These are phyloP conservation scores for Jacaranda copaia DNA, from an alignment of 257 asterid species.

Conservation along the genomic window DNA sequence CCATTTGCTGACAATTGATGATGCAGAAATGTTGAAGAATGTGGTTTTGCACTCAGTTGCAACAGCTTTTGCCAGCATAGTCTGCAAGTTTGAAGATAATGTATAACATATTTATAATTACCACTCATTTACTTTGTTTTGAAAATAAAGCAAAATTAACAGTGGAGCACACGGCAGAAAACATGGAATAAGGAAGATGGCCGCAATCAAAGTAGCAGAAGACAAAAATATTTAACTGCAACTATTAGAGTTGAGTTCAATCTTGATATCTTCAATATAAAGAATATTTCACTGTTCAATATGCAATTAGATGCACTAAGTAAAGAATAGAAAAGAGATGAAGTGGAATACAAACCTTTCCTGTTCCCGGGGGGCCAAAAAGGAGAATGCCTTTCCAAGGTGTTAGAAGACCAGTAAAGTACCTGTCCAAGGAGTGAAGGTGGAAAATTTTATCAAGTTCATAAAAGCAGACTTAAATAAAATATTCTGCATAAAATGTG, in stretches of 20 bases:
- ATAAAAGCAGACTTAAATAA: slow-evolving; percentile 16
- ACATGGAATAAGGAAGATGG: slow-evolving; percentile 19
- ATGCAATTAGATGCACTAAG: slow-evolving; percentile 16
- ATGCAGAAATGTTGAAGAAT: slow-evolving; percentile 97
- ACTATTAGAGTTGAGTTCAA: slow-evolving; percentile 19
- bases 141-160: neutral
- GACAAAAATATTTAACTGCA: neutral
- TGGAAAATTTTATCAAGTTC: slow-evolving; percentile 23
- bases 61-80: slow-evolving; percentile 99
- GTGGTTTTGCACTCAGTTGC: slow-evolving; percentile 99
- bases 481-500: slow-evolving; percentile 30
- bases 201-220: slow-evolving; percentile 14
- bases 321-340: slow-evolving; percentile 4
- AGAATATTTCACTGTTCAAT: neutral
- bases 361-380: slow-evolving; percentile 99
- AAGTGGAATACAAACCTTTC: slow-evolving; percentile 72
- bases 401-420: slow-evolving; percentile 93
- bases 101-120: slow-evolving; percentile 8
- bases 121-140: slow-evolving; percentile 15
- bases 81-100: slow-evolving; percentile 55
- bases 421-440: slow-evolving; percentile 53
- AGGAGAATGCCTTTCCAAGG: slow-evolving; percentile 99
- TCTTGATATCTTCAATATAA: slow-evolving; percentile 12
- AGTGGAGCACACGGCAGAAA: slow-evolving; percentile 9
- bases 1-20: slow-evolving; percentile 99